These are phyloP conservation scores for Trichoderma koningii DNA, from an alignment of 2,329 filamentous ascomycete species.

Conservation along the genomic window DNA sequence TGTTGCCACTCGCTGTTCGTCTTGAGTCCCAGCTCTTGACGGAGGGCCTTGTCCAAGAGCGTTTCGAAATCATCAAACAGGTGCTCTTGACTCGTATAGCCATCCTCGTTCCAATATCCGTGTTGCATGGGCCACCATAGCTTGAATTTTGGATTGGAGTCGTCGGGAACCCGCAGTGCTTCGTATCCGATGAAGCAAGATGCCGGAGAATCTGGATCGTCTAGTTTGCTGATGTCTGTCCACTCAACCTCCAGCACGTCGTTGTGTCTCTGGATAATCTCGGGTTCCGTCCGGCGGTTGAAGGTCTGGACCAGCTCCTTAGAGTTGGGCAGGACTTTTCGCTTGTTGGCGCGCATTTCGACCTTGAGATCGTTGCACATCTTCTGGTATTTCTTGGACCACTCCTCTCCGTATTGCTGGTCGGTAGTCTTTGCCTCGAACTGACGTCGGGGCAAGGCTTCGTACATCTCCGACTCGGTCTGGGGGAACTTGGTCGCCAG, in stretches of 20 bases:
- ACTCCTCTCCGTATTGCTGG: slow-evolving; percentile 85
- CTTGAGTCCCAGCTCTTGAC: slow-evolving; percentile 76
- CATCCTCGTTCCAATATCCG: slow-evolving; percentile 87
- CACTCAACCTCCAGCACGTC: slow-evolving; percentile 92
- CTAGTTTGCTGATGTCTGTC: slow-evolving; percentile 74
- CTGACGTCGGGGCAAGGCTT: slow-evolving; percentile 73
- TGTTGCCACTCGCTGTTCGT: slow-evolving; percentile 80
- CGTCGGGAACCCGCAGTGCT: slow-evolving; percentile 84
- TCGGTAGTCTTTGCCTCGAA: slow-evolving; percentile 65
- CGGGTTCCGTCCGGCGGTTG: slow-evolving; percentile 80
- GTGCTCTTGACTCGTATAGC: slow-evolving; percentile 78
- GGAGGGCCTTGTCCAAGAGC: slow-evolving; percentile 83
- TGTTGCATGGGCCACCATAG: slow-evolving; percentile 88
- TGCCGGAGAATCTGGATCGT: slow-evolving; percentile 63
- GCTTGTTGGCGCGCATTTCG: slow-evolving; percentile 90
- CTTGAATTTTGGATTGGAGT: slow-evolving; percentile 85
- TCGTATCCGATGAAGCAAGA: slow-evolving; percentile 77
- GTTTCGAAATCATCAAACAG: slow-evolving; percentile 85
- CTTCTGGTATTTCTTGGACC: slow-evolving; percentile 71
- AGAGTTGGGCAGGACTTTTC: slow-evolving; percentile 93
- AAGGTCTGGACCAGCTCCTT: slow-evolving; percentile 95
- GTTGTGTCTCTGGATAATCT: slow-evolving; percentile 91
- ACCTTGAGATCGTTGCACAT: slow-evolving; percentile 86
- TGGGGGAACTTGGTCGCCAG: slow-evolving; percentile 77
- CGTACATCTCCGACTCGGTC: slow-evolving; percentile 81